Evolutionary conservation across 805 yeast genomes (phyloP).

Genomic region (Starmerella bombi): DNA sequence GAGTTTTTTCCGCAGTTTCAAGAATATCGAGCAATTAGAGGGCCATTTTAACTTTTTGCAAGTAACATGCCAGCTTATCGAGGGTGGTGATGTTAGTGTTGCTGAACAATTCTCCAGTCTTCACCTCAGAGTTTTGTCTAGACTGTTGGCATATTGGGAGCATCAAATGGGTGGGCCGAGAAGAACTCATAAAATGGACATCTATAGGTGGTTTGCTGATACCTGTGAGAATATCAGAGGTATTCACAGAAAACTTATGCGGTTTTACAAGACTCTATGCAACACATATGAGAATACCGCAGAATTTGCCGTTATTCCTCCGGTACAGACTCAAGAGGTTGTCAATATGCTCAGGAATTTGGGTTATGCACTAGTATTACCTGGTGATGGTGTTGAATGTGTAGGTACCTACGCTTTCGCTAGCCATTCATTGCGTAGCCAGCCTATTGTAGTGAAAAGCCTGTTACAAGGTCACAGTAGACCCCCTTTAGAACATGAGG

Average conservation of each 20-base stretch:
- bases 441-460: constrained; percentile 27
- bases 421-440: constrained; percentile 39
- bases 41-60: constrained; percentile 67
- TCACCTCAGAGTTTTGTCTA: constrained; percentile 51
- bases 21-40: constrained; percentile 83
- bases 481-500: constrained; percentile 15
- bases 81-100: constrained; percentile 66
- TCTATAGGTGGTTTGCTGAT: constrained; percentile 39
- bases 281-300: constrained; percentile 60
- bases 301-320: constrained; percentile 24
- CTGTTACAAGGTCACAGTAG: constrained; percentile 27
- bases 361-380: not conserved
- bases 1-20: constrained; percentile 60
- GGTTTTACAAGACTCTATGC: constrained; percentile 58
- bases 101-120: constrained; percentile 63
- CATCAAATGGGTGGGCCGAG: constrained; percentile 57
- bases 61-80: constrained; percentile 62
- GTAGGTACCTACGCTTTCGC: constrained; percentile 54
- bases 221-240: constrained; percentile 32
- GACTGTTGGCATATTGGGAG: constrained; percentile 57
- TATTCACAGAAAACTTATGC: constrained; percentile 64
- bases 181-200: constrained; percentile 30
- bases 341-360: not conserved
- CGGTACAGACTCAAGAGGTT: not conserved
- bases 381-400: not conserved